Base-by-base conservation (phyloP, 2,329 filamentous ascomycete species). In the Pyrenochaeta sp. region DNA sequence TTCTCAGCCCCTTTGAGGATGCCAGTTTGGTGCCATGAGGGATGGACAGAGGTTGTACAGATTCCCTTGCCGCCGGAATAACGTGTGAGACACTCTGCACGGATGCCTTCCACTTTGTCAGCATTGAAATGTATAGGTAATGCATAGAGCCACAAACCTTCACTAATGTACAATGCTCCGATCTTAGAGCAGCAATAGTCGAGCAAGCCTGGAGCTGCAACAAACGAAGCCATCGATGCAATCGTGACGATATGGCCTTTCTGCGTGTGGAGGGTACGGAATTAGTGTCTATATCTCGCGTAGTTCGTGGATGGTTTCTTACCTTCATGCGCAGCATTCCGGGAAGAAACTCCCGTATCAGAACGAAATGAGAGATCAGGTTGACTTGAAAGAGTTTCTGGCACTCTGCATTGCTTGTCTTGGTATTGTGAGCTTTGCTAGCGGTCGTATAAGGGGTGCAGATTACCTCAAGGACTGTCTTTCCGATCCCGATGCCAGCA, bases 171-270 rank as follows among this genome's bases (percentile, higher is more conserved):
- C n/a, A 75, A 48, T 0, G 68, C 71, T 1, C 61, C 73, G 19
- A 68, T 57, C 43, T 75, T 75, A 24, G 66, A 65, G 51, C 65
- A 66, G 46, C 64, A 66, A 57, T 76, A 76, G 54, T 75, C 71
- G 12, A 73, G 54, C 12, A 73, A 32, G 0, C 68, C 66, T 0
- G 71, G 60, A 0, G 54, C 62, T 4, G 68, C 58, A 24, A 67
- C 36, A 48, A 71, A 75, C 6, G 69, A 73, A 1, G 70, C 66
- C 69, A 74, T 72, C 1, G 66, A 71, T 7, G 72, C 71, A 8
- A 73, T 69, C 10, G 63, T 65, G 1, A 75, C 66, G 15, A 75
- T 66, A 49, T 75, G 72, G 6, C 72, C 72, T 52, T 73, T 72
- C 27, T 36, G 32, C 12, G 12, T 12, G 12, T 36, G 3, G 32